Evolutionary conservation across 768 basidiomycete species (phyloP), one percentile per base, ranked within the genome.

Genomic region (Mrakia hoshinonis): DNA sequence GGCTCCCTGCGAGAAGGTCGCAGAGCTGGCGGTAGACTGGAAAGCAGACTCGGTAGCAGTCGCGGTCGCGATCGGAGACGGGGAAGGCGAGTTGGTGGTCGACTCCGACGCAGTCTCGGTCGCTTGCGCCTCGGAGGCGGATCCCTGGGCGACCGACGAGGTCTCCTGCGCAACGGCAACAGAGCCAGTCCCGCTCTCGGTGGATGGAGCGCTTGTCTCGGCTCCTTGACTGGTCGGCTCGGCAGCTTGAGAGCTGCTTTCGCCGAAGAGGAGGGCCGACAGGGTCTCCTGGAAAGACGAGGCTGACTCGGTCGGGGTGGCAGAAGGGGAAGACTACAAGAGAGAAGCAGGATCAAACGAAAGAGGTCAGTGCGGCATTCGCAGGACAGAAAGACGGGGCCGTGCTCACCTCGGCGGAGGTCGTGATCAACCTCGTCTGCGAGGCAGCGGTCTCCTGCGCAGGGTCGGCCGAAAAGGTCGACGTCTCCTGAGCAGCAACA

Each of bases 381-480:
- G 49, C 22, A 20, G 39, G 38, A 9, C 7, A 13, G 34, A 34
- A 20, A n/a, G 31, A 48, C 5, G 39, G 10, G 10, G 22, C 52
- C 6, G 24, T 20, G 47, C 55, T 60, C 26, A 47, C 51, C 20
- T 47, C 60, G 4, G 55, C 29, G 15, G 54, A 46, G 34, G 39
- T 52, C 31, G 60, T 58, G 60, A 58, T 63, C 34, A 55, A 69
- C 26, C 46, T 47, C 13, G 54, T 58, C n/a, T 47, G 48, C 48
- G 36, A 51, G 1, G 49, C 29, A 24, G 62, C 18, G 1, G 69
- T 51, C 38, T 24, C 54, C 31, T 43, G 46, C 26, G 24, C 22
- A 10, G 49, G 36, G 11, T 31, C 26, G 31, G 39, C 22, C n/a
- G 67, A 68, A 20, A 38, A 60, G 5, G 29, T 60, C 36, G 54